These are phyloP conservation scores for Cystoderma amianthinum DNA, from an alignment of 768 basidiomycete species.

Conservation along the genomic window DNA sequence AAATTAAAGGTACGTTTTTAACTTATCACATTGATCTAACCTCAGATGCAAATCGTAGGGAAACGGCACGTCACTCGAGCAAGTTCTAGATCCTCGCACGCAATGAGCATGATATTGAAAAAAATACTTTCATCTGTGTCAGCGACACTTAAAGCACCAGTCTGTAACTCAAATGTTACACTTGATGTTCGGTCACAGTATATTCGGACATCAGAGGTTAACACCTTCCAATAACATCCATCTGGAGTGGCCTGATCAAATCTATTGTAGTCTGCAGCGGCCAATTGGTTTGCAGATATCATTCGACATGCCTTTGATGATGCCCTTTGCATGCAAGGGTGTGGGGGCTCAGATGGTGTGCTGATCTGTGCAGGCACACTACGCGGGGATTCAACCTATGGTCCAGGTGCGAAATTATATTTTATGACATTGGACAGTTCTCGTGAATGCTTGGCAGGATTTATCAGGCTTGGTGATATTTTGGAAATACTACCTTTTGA, in stretches of 20 bases:
- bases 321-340: slow-evolving; percentile 46
- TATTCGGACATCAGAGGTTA: slow-evolving; percentile 68
- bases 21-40: not conserved
- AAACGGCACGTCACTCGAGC: slow-evolving; percentile 61
- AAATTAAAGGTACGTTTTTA: slow-evolving; percentile 43
- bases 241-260: not conserved
- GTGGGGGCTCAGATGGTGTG: slow-evolving; percentile 70
- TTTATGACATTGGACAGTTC: not conserved
- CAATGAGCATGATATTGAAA: slow-evolving; percentile 52
- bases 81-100: slow-evolving; percentile 44
- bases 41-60: slow-evolving; percentile 30
- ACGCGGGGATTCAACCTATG: slow-evolving; percentile 81
- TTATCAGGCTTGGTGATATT: slow-evolving; percentile 79
- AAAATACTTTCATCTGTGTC: slow-evolving; percentile 64
- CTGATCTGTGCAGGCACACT: slow-evolving; percentile 80
- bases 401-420: slow-evolving; percentile 47
- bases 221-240: not conserved
- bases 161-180: slow-evolving; percentile 61
- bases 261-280: slow-evolving; percentile 47
- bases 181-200: slow-evolving; percentile 72
- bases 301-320: slow-evolving; percentile 80
- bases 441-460: slow-evolving; percentile 32
- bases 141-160: slow-evolving; percentile 62
- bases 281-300: slow-evolving; percentile 85
- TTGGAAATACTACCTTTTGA: slow-evolving; percentile 87